phyloP scores from a whole-genome alignment of 768 basidiomycete species.

The Tulasnella sp. region DNA sequence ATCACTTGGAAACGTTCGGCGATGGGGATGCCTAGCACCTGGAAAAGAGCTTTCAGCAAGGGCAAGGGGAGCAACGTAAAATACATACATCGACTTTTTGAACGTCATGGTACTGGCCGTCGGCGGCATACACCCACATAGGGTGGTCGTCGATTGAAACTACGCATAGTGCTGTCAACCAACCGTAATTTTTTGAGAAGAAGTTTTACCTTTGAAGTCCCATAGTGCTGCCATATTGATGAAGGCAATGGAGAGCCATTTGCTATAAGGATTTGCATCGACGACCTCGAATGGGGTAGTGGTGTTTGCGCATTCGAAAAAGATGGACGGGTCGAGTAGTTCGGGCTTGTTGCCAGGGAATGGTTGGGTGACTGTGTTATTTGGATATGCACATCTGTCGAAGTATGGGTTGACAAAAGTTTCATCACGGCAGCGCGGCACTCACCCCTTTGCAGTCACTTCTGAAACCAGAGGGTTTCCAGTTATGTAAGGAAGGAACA shows the following conservation, averaged over 20 bases:
- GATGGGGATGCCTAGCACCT: background rate
- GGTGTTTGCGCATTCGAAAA: conserved; percentile 6
- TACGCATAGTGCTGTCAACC: background rate
- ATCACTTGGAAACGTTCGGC: conserved; percentile 6
- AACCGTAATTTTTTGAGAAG: no score
- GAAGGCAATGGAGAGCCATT: conserved; percentile 1
- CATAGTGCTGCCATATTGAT: conserved; percentile 3
- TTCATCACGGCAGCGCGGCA: background rate
- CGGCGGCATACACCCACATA: conserved; percentile 6
- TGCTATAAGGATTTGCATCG: background rate
- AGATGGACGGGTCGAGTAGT: background rate
- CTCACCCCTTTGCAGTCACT: conserved; percentile 4
- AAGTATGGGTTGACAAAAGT: background rate
- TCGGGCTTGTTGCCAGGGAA: background rate
- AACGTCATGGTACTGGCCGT: conserved; percentile 7
- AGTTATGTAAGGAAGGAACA: background rate
- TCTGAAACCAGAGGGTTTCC: background rate
- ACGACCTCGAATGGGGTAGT: conserved; percentile 5
- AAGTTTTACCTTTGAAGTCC: background rate
- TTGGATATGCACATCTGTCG: background rate
- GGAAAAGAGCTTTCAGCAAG: background rate
- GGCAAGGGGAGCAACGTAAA: background rate
- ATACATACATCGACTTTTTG: conserved; percentile 11
- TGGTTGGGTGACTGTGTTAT: background rate
- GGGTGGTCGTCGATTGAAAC: conserved; percentile 3